Conservation (phyloP, 2,329 filamentous ascomycete genomes). For the Calonectria honghensis region DNA sequence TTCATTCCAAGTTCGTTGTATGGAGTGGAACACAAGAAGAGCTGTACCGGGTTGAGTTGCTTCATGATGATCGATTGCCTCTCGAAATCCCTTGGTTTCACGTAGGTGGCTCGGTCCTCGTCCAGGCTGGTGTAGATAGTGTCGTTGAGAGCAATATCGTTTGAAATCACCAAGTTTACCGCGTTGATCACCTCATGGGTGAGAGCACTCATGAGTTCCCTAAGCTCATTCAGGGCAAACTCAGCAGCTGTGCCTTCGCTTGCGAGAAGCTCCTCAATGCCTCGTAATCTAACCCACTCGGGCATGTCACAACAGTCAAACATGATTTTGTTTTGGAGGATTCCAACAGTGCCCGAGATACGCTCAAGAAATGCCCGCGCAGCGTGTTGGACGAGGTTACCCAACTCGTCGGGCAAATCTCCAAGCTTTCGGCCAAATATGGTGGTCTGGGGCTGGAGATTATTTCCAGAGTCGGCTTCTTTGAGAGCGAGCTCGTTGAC, state of each 20-base stretch:
- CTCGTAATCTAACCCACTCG: constrained; percentile 60
- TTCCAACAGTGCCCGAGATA: constrained; percentile 56
- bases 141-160: background rate
- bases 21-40: constrained; percentile 59
- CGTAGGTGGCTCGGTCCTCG: constrained; percentile 61
- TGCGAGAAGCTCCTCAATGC: constrained; percentile 54
- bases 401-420: constrained; percentile 71
- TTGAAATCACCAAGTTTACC: constrained; percentile 39
- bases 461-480: constrained; percentile 54
- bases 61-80: constrained; percentile 36
- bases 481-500: constrained; percentile 77
- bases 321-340: constrained; percentile 59
- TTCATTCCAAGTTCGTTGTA: constrained; percentile 56
- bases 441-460: constrained; percentile 52
- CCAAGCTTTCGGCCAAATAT: constrained; percentile 69
- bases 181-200: constrained; percentile 41
- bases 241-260: constrained; percentile 28
- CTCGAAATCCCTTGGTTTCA: constrained; percentile 56
- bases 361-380: constrained; percentile 71
- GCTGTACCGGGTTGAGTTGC: constrained; percentile 45
- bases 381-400: constrained; percentile 76
- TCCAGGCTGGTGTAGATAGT: constrained; percentile 52
- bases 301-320: constrained; percentile 55
- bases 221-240: constrained; percentile 46
- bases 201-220: constrained; percentile 50